phyloP scores from a whole-genome alignment of 2,329 filamentous ascomycete species.

The Aspergillus tanneri region DNA sequence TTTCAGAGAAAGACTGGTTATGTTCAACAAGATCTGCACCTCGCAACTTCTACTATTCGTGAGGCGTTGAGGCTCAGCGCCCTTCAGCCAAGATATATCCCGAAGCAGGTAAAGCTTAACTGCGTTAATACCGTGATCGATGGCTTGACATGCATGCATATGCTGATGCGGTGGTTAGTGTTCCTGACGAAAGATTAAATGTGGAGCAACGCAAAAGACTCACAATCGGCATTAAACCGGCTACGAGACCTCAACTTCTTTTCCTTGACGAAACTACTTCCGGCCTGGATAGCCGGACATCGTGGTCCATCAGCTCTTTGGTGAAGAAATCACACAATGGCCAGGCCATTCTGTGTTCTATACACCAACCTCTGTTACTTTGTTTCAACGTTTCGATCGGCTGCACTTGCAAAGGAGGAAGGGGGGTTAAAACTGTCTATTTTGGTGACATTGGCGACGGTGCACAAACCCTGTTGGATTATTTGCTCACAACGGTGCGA shows the following conservation, averaged over 20 bases:
- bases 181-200: slow-evolving; percentile 1
- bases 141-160: slow-evolving; percentile 1
- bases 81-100: not conserved
- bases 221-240: slow-evolving; percentile 1
- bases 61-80: slow-evolving; percentile 3
- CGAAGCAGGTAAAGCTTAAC: not conserved
- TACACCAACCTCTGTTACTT: slow-evolving; percentile 4
- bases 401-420: not conserved
- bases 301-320: slow-evolving; percentile 1
- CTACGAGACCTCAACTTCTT: slow-evolving; percentile 4
- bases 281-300: slow-evolving; percentile 4
- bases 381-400: slow-evolving; percentile 4
- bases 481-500: slow-evolving; percentile 1
- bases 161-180: slow-evolving; percentile 2
- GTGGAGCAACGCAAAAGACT: slow-evolving; percentile 4
- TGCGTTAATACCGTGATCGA: slow-evolving; percentile 3
- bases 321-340: not conserved
- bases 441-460: slow-evolving; percentile 1
- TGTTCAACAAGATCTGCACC: slow-evolving; percentile 5
- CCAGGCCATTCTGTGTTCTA: slow-evolving; percentile 4
- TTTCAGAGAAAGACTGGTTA: not conserved
- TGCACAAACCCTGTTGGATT: not conserved
- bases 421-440: slow-evolving; percentile 1
- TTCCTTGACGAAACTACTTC: slow-evolving; percentile 4
- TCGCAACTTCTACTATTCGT: not conserved